Conservation (phyloP, 345 rosid genomes). For the Eutrema heterophyllum region DNA sequence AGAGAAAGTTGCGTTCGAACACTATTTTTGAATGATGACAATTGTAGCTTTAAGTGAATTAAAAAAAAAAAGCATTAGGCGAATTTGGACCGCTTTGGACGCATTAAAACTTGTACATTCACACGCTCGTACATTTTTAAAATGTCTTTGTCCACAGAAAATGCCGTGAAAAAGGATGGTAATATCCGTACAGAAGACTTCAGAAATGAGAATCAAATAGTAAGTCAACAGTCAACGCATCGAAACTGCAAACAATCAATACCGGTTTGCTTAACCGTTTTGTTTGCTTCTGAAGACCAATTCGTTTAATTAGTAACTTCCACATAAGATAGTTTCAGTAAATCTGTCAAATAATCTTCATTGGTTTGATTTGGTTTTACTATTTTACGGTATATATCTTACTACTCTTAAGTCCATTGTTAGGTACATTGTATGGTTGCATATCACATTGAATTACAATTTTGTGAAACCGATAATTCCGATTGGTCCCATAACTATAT, state of each 20-base stretch:
- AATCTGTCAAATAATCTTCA: neutral
- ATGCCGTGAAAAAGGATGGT: neutral
- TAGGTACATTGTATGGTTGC: neutral
- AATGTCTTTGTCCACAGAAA: neutral
- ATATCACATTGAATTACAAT: neutral
- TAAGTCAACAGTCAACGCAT: neutral
- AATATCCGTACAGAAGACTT: constrained; percentile 9
- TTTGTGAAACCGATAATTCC: neutral
- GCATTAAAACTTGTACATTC: neutral
- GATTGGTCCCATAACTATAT: neutral
- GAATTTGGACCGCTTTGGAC: neutral
- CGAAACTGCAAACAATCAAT: neutral
- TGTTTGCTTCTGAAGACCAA: neutral
- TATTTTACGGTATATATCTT: neutral
- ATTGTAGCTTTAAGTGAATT: too few species aligned
- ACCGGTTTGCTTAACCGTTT: neutral
- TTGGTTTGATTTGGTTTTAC: neutral
- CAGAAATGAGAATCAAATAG: neutral
- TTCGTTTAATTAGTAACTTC: neutral
- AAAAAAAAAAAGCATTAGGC: neutral
- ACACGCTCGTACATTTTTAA: neutral
- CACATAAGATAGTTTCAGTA: neutral
- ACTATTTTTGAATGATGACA: neutral
- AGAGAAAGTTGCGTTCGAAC: neutral
- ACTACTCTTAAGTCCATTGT: neutral